Base-by-base conservation (phyloP, 306 rosid genomes). In the Pterocarpus macrocarpus region DNA sequence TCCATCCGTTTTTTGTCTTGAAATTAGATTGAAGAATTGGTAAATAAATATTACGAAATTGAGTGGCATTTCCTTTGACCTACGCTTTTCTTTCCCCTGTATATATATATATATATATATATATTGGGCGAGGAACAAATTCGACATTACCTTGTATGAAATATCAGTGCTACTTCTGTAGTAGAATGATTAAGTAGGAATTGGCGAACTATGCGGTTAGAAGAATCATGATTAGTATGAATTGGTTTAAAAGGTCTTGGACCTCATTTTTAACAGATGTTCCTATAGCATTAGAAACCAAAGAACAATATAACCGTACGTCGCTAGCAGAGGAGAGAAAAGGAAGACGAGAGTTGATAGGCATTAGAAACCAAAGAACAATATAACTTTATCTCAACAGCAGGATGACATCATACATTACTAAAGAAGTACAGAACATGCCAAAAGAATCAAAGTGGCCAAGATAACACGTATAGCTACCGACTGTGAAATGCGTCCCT, bases 401-500 rank as follows among this genome's bases (percentile, higher is more conserved):
- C 28, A 22, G 28, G 28, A 65, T 30, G 39, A 56, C 43, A 36
- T 67, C 47, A 78, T 9, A 44, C 71, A 69, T 39, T 56, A 52
- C 64, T 33, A 63, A 22, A 78, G 17, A 2, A 75, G 69, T 33
- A 16, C 7, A 33, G n/a, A 47, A 41, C 59, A 22, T 12, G 74
- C 32, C 50, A 76, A 11, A 17, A 39, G 73, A 73, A 71, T n/a
- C 49, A 65, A 4, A 7, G 82, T 65, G 9, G 68, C 67, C 62
- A 80, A 32, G 32, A 83, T 69, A 83, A 44, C 78, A 22, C 7
- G 65, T 69, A 28, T 41, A 73, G 80, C 85, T 15, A 73, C 68
- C 5, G 36, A 56, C 45, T 43, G 30, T 34, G 78, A 79, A 83
- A 88, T 81, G 16, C 72, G 53, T 50, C 89, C 89, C 75, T 80